A percentile compares a stretch with the other conserved stretches of the same genome.
Conservation (phyloP, 2,329 filamentous ascomycete genomes). For the Drechmeria coniospora region DNA sequence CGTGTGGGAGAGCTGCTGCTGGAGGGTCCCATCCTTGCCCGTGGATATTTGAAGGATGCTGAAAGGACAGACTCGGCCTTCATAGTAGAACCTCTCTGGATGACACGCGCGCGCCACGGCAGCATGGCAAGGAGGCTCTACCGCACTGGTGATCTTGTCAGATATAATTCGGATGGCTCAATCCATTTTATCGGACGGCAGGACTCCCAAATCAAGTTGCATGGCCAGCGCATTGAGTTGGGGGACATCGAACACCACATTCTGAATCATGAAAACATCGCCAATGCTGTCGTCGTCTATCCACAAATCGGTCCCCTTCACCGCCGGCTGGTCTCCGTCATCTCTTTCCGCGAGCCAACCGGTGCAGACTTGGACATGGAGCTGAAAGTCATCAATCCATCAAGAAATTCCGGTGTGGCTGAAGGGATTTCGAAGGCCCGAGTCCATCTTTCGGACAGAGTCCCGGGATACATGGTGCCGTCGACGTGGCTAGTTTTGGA, state of each 20-base stretch:
- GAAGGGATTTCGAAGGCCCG: too few relatives aligned
- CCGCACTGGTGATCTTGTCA: conserved; percentile 30
- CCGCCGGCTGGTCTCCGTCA: too few relatives aligned
- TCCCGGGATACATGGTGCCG: too few relatives aligned
- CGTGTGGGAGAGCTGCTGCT: conserved; percentile 12
- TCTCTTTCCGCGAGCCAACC: too few relatives aligned
- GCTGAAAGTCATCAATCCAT: too few relatives aligned
- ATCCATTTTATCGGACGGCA: conserved; percentile 33
- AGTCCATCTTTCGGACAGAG: too few relatives aligned
- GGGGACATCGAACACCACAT: conserved; percentile 7
- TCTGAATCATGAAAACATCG: too few relatives aligned
- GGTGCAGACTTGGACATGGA: too few relatives aligned
- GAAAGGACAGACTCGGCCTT: conserved; percentile 6
- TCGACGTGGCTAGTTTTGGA: too few relatives aligned
- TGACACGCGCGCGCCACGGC: conserved; percentile 9
- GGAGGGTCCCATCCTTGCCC: conserved; percentile 9
- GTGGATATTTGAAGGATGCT: conserved; percentile 9
- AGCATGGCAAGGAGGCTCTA: conserved; percentile 18
- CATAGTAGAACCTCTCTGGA: conserved; percentile 30
- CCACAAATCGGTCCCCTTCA: too few relatives aligned
- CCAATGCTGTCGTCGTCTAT: too few relatives aligned
- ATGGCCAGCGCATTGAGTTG: conserved; percentile 40
- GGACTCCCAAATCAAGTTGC: conserved; percentile 41
- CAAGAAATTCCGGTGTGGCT: too few relatives aligned
- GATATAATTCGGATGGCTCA: conserved; percentile 21